Conservation (phyloP, 2,329 filamentous ascomycete species). For the Calonectria fujianensis region DNA sequence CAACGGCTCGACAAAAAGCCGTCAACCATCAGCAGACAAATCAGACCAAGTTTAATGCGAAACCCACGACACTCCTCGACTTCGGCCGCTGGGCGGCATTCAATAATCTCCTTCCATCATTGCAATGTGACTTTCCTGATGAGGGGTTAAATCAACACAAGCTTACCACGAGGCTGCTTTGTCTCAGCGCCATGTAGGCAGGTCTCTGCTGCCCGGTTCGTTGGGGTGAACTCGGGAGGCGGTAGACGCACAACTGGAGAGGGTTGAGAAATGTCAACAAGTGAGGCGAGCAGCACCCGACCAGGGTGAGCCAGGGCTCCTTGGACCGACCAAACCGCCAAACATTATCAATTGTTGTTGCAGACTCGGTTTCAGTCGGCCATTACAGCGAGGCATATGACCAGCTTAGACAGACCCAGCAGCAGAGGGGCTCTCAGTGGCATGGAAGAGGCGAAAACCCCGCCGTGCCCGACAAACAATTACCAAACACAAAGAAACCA, state of each 20-base stretch:
- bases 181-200: slow-evolving; percentile 48
- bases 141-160: slow-evolving; percentile 51
- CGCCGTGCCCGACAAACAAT: slow-evolving; percentile 15
- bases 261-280: slow-evolving; percentile 42
- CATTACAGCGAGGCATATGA: slow-evolving; percentile 5
- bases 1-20: slow-evolving; percentile 24
- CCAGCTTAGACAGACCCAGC: not conserved
- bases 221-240: slow-evolving; percentile 30
- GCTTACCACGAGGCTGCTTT: slow-evolving; percentile 38
- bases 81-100: slow-evolving; percentile 16
- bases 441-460: slow-evolving; percentile 27
- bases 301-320: slow-evolving; percentile 23
- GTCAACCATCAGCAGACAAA: slow-evolving; percentile 11
- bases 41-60: slow-evolving; percentile 35
- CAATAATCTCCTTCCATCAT: slow-evolving; percentile 31
- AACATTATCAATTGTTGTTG: slow-evolving; percentile 2
- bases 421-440: slow-evolving; percentile 10
- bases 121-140: slow-evolving; percentile 44
- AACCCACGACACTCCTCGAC: slow-evolving; percentile 43
- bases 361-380: slow-evolving; percentile 15
- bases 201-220: slow-evolving; percentile 42
- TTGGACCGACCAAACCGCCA: slow-evolving; percentile 1
- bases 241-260: slow-evolving; percentile 36
- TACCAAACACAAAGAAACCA: slow-evolving; percentile 4
- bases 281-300: slow-evolving; percentile 36